Percentiles rank a stretch among this genome's conserved stretches.
These are phyloP conservation scores for Cerrena zonata DNA, from an alignment of 1,284 basidiomycete species.

Conservation along the genomic window DNA sequence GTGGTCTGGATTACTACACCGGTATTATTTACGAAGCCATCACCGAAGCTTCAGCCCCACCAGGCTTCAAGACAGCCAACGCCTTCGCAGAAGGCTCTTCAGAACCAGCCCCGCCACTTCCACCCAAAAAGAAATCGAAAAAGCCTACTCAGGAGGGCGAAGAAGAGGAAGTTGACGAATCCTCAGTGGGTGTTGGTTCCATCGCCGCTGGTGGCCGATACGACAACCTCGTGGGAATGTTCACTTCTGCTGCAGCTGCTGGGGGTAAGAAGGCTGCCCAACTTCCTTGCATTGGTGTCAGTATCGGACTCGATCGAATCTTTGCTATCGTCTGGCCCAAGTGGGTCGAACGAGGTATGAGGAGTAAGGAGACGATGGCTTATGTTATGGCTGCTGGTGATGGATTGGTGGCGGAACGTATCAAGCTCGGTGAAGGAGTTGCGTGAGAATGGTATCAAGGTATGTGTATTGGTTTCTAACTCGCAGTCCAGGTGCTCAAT, in stretches of 20 bases:
- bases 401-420: slow-evolving; percentile 82
- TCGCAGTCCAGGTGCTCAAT: not conserved
- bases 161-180: slow-evolving; percentile 90
- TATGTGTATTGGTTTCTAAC: slow-evolving; percentile 27
- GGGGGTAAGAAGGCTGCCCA: slow-evolving; percentile 61
- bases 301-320: slow-evolving; percentile 92
- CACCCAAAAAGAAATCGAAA: slow-evolving; percentile 47
- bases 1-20: slow-evolving; percentile 97
- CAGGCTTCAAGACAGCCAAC: slow-evolving; percentile 59
- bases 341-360: slow-evolving; percentile 69
- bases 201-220: slow-evolving; percentile 97
- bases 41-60: slow-evolving; percentile 88
- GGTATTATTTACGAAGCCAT: slow-evolving; percentile 98
- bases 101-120: slow-evolving; percentile 13
- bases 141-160: slow-evolving; percentile 50
- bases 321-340: slow-evolving; percentile 89
- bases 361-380: slow-evolving; percentile 90
- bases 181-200: slow-evolving; percentile 89
- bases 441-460: slow-evolving; percentile 86
- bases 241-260: slow-evolving; percentile 73
- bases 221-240: slow-evolving; percentile 94
- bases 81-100: slow-evolving; percentile 39
- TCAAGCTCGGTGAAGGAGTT: slow-evolving; percentile 79
- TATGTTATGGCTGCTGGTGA: slow-evolving; percentile 93
- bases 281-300: slow-evolving; percentile 90